Conservation (phyloP, 805 yeast genomes). For the Myxozyma neotropica region DNA sequence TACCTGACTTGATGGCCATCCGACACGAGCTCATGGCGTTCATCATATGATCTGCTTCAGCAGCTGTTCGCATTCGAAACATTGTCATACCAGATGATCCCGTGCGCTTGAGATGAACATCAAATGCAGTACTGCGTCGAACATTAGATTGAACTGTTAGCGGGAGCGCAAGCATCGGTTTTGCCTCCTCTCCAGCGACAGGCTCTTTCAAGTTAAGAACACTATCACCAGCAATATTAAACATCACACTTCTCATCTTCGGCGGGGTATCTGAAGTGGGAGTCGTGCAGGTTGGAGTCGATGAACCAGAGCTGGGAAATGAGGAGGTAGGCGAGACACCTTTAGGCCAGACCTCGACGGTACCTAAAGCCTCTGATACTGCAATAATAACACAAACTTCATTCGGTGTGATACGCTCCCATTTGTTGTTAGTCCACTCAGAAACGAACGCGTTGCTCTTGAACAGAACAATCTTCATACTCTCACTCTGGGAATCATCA, state of each 20-base stretch:
- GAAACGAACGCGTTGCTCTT: constrained; percentile 33
- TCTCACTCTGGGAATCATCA: constrained; percentile 8
- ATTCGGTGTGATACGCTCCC: constrained; percentile 29
- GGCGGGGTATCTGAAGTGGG: background rate
- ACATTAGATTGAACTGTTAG: constrained; percentile 21
- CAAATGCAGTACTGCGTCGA: constrained; percentile 35
- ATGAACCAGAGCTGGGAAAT: background rate
- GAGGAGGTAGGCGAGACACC: constrained; percentile 1
- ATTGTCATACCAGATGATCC: constrained; percentile 27
- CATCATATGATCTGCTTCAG: constrained; percentile 35
- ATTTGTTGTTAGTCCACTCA: constrained; percentile 32
- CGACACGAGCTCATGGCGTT: constrained; percentile 32
- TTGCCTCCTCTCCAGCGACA: background rate
- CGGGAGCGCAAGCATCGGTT: constrained; percentile 25
- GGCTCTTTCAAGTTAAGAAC: constrained; percentile 5
- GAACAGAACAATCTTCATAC: constrained; percentile 22
- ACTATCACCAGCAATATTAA: constrained; percentile 20
- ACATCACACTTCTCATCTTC: constrained; percentile 18
- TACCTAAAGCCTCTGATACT: constrained; percentile 24
- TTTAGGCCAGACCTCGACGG: constrained; percentile 34
- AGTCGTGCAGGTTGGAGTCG: background rate
- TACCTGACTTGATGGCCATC: constrained; percentile 5
- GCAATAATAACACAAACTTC: constrained; percentile 29
- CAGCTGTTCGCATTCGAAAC: constrained; percentile 34
- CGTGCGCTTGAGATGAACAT: constrained; percentile 30